A percentile compares a stretch with the other conserved stretches of the same genome.
Conservation (phyloP, 306 rosid genomes). For the Prunus salicina region DNA sequence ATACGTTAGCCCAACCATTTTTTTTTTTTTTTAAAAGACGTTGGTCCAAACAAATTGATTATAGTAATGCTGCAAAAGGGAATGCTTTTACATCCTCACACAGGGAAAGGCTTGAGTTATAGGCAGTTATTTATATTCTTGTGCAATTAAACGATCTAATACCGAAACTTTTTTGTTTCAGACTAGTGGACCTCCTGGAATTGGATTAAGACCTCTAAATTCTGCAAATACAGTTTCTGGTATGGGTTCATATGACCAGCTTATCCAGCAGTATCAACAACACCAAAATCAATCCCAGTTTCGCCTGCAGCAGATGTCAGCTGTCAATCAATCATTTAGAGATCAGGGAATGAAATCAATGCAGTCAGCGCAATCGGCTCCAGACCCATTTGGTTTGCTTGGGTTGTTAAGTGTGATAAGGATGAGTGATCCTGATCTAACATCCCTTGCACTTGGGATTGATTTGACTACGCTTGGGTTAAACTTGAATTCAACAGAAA, state of each 20-base stretch:
- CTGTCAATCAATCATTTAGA: constrained; percentile 77
- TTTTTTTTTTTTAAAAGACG: too few species aligned
- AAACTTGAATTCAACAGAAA: constrained; percentile 88
- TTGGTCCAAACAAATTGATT: neutral
- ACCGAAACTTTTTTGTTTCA: constrained; percentile 25
- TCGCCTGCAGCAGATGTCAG: constrained; percentile 81
- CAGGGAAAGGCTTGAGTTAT: neutral
- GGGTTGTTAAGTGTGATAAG: constrained; percentile 89
- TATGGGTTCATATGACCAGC: constrained; percentile 83
- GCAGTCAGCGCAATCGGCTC: constrained; percentile 70
- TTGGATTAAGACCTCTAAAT: constrained; percentile 86
- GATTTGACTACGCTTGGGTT: constrained; percentile 92
- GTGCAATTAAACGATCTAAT: neutral
- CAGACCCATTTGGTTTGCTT: constrained; percentile 90
- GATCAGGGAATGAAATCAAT: constrained; percentile 77
- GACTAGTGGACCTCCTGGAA: constrained; percentile 94
- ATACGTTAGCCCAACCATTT: neutral
- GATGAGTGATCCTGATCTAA: constrained; percentile 87
- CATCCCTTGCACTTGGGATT: constrained; percentile 95
- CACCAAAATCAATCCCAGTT: constrained; percentile 85
- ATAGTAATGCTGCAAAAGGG: neutral
- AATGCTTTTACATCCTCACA: neutral
- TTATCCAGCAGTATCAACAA: constrained; percentile 87
- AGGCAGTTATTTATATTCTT: neutral
- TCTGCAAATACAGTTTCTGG: constrained; percentile 82